Base-by-base conservation (phyloP, 441 rosid genomes). In the Aleurites moluccanus region DNA sequence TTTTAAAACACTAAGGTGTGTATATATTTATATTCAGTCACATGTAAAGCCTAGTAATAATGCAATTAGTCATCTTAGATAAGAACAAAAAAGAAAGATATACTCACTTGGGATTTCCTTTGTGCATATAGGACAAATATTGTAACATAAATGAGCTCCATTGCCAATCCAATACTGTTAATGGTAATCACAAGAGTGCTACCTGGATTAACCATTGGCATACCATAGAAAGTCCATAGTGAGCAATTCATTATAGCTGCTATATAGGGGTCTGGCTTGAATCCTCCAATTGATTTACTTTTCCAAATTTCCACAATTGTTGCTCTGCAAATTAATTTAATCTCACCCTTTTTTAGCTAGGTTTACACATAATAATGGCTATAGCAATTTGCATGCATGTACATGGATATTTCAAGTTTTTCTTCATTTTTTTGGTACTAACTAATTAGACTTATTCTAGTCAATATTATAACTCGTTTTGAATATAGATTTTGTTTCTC, bases 221-320 rank as follows among this genome's bases (percentile, higher is more conserved):
- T 28, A 21, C 33, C 50, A 25, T 66, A 66, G 55, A 66, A 66
- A 21, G 10, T 45, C 70, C 70, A 66, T 13, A 66, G 33, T 55
- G 25, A 9, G 55, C 70, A 66, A 25, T 66, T 66, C 70, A 66
- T 10, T 14, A 45, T 45, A 11, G 33, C 25, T 38, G 70, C 70
- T 14, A 66, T 30, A 45, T 66, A 66, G 0, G 70, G 70, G 10
- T 66, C 70, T 1, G 55, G 1, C 70, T 44, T 44, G 50, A 40
- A 66, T 7, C 45, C 70, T 9, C 50, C 50, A 13, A 66, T 35
- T 38, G 70, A 66, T 44, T 66, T 66, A 10, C 70, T 13, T 45
- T 45, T 66, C 55, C 70, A 66, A 1, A 66, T 66, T 14, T 21
- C 33, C 5, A 66, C 55, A 21, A 66, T 11, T 45, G 70, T 66